Percentiles rank a stretch among this genome's conserved stretches.
Evolutionary conservation across 768 basidiomycete genomes (phyloP).

Genomic region (Boletus reticuloceps): DNA sequence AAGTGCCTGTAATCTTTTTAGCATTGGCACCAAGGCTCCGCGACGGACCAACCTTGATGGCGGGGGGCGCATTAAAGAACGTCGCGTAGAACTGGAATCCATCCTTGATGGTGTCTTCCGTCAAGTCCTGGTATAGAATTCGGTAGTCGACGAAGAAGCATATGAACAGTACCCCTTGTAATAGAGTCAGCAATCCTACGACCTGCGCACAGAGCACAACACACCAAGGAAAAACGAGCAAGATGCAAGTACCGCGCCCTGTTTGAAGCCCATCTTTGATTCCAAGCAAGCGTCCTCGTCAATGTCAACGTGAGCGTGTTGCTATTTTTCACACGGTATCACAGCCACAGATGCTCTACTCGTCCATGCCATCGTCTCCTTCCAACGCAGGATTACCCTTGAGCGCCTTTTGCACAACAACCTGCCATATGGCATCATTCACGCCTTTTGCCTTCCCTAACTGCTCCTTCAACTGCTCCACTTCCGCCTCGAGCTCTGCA

Average conservation of each 20-base stretch:
- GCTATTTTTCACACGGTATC: constrained; percentile 16
- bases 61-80: constrained; percentile 90
- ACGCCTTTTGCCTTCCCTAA: constrained; percentile 84
- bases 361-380: constrained; percentile 10
- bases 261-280: constrained; percentile 75
- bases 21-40: neutral
- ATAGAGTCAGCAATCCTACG: neutral
- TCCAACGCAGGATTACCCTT: constrained; percentile 6
- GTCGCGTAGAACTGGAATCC: constrained; percentile 89
- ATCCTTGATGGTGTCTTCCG: constrained; percentile 64
- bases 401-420: constrained; percentile 65
- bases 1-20: constrained; percentile 53
- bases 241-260: constrained; percentile 84
- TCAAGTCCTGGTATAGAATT: constrained; percentile 68
- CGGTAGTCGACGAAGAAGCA: constrained; percentile 88
- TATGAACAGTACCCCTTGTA: constrained; percentile 73
- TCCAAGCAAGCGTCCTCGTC: neutral
- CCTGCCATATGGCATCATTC: constrained; percentile 94
- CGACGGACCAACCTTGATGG: constrained; percentile 71
- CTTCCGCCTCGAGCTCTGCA: constrained; percentile 69
- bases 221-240: constrained; percentile 88
- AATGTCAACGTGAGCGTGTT: neutral
- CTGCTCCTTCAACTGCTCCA: constrained; percentile 61
- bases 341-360: constrained; percentile 20
- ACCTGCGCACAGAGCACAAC: constrained; percentile 28